Evolutionary conservation across 2,329 filamentous ascomycete genomes (phyloP).

Genomic region (Colletotrichum ledebouriae): DNA sequence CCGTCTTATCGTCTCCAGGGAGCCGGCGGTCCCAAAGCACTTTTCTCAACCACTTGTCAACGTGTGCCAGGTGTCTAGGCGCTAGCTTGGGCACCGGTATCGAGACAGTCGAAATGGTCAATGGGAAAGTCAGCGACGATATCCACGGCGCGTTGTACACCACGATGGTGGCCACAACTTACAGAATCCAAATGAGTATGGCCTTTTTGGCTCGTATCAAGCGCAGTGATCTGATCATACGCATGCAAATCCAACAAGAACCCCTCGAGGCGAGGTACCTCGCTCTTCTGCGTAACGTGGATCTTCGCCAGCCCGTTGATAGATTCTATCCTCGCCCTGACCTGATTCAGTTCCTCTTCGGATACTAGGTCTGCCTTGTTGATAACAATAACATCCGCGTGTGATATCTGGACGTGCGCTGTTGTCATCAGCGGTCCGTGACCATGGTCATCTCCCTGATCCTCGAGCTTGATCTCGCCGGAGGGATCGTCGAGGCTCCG

Average conservation of each 20-base stretch:
- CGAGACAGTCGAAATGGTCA: constrained; percentile 88
- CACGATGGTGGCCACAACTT: constrained; percentile 49
- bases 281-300: constrained; percentile 83
- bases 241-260: constrained; percentile 91
- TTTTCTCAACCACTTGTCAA: constrained; percentile 87
- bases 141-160: background rate
- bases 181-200: constrained; percentile 94
- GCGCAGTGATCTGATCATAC: constrained; percentile 83
- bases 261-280: constrained; percentile 85
- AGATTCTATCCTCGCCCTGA: constrained; percentile 79
- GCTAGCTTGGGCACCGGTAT: constrained; percentile 75
- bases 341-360: constrained; percentile 74
- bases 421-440: constrained; percentile 84
- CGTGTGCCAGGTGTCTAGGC: constrained; percentile 66
- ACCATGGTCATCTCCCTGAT: constrained; percentile 57
- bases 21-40: constrained; percentile 85
- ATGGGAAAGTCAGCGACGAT: constrained; percentile 44
- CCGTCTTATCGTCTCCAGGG: constrained; percentile 57
- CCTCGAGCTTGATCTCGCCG: constrained; percentile 59
- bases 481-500: constrained; percentile 81
- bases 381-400: constrained; percentile 93
- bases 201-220: constrained; percentile 80
- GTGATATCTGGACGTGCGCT: constrained; percentile 95
- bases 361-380: constrained; percentile 93
- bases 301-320: constrained; percentile 94